A percentile compares a stretch with the other conserved stretches of the same genome.
Evolutionary conservation across 2,329 filamentous ascomycete species (phyloP).

Genomic region (Aspergillus terreus): DNA sequence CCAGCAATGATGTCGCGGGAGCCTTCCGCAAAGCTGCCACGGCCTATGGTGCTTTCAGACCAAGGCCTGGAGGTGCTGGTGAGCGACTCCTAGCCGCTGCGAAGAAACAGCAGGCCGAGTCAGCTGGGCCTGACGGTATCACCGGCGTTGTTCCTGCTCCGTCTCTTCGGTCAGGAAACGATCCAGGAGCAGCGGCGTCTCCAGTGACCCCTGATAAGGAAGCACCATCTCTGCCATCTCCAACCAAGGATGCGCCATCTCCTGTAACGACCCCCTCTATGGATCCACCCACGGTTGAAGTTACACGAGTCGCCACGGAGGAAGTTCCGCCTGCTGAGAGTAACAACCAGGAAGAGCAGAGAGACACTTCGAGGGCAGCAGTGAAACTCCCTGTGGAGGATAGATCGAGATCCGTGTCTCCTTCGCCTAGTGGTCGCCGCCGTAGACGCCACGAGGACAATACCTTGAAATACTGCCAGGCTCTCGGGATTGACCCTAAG

Average conservation of each 20-base stretch:
- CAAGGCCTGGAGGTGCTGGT: conserved; percentile 79
- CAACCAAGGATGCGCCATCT: conserved; percentile 12
- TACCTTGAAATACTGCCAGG: conserved; percentile 72
- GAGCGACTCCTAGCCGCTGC: conserved; percentile 66
- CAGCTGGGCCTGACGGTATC: conserved; percentile 79
- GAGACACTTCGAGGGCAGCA: conserved; percentile 20
- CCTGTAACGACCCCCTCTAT: conserved; percentile 9
- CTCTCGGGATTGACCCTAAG: conserved; percentile 70
- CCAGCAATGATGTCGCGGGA: conserved; percentile 66
- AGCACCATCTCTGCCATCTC: conserved; percentile 17
- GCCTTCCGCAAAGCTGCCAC: conserved; percentile 77
- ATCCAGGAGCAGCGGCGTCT: conserved; percentile 30
- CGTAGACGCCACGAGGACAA: conserved; percentile 66
- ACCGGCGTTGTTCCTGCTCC: conserved; percentile 83
- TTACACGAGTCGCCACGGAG: conserved; percentile 33
- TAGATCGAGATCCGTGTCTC: conserved; percentile 31
- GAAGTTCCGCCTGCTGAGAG: conserved; percentile 19
- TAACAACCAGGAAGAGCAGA: conserved; percentile 20
- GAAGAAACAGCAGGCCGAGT: conserved; percentile 51
- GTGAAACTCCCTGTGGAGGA: conserved; percentile 20
- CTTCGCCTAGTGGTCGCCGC: conserved; percentile 48
- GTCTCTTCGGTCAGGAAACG: conserved; percentile 41
- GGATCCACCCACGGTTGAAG: conserved; percentile 35
- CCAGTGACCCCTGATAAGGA: conserved; percentile 30
- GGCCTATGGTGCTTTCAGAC: conserved; percentile 72